These are phyloP conservation scores for Claviceps sorghi DNA, from an alignment of 2,329 filamentous ascomycete genomes.

Conservation along the genomic window DNA sequence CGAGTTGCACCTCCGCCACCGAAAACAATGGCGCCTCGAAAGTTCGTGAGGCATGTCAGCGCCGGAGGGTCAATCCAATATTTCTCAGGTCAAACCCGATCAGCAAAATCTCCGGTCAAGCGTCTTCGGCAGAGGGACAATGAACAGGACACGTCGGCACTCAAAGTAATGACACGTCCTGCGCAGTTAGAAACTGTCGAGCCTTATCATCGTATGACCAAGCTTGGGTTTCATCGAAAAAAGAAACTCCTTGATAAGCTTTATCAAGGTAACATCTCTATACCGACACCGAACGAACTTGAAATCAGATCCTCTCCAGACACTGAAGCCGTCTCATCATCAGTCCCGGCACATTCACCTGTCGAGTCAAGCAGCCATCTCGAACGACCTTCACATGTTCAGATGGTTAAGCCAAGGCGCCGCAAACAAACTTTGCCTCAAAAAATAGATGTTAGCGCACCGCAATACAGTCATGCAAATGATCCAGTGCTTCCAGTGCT, in stretches of 20 bases:
- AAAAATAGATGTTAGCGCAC: constrained; percentile 33
- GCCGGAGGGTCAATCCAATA: constrained; percentile 16
- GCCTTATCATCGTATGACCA: constrained; percentile 17
- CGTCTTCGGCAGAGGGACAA: background rate
- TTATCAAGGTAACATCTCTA: constrained; percentile 25
- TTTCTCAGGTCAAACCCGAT: constrained; percentile 1
- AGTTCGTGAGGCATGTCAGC: constrained; percentile 17
- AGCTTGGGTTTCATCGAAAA: constrained; percentile 30
- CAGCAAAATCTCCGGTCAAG: background rate
- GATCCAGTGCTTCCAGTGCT: constrained; percentile 33
- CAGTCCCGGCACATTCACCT: background rate
- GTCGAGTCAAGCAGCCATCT: background rate
- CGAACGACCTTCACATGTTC: background rate
- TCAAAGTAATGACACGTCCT: constrained; percentile 19
- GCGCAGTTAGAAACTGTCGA: constrained; percentile 42
- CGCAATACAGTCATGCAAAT: constrained; percentile 37
- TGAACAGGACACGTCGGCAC: background rate
- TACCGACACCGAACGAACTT: background rate
- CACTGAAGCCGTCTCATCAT: background rate
- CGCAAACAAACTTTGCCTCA: constrained; percentile 31
- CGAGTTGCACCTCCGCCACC: background rate
- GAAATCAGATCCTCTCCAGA: background rate
- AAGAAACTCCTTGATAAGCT: constrained; percentile 42
- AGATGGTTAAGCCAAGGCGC: constrained; percentile 15
- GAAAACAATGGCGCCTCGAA: constrained; percentile 7